These are phyloP conservation scores for Diaporthe ampelina DNA, from an alignment of 2,329 filamentous ascomycete species.

Conservation along the genomic window DNA sequence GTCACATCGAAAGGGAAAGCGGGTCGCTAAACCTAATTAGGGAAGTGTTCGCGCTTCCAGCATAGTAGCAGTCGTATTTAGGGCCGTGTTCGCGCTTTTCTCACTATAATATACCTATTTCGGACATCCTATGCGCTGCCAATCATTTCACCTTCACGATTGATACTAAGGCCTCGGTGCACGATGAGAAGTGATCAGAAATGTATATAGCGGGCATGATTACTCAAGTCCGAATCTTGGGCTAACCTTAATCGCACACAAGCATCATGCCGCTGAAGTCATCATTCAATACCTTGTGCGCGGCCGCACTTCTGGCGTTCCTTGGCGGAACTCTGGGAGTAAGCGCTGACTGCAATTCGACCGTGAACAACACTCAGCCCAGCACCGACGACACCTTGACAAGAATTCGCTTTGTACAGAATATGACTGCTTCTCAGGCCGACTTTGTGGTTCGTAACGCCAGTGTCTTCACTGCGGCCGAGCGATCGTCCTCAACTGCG, in stretches of 20 bases:
- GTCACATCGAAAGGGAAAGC: background rate
- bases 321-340: background rate
- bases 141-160: background rate
- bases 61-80: background rate
- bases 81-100: background rate
- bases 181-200: too few relatives aligned
- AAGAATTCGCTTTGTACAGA: background rate
- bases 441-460: slow-evolving; percentile 1
- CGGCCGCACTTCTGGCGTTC: background rate
- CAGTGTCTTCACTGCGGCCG: background rate
- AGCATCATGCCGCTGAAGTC: background rate
- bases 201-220: too few relatives aligned
- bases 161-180: background rate
- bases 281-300: background rate
- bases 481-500: background rate
- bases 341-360: background rate
- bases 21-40: background rate
- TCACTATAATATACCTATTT: background rate
- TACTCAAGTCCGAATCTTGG: background rate
- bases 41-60: background rate
- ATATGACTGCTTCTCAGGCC: background rate
- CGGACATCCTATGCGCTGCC: background rate
- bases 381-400: slow-evolving; percentile 3
- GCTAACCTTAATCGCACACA: too few relatives aligned
- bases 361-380: background rate